Evolutionary conservation across 352 stramenopile genomes (phyloP).

Genomic region (Globisporangium spiculum): DNA sequence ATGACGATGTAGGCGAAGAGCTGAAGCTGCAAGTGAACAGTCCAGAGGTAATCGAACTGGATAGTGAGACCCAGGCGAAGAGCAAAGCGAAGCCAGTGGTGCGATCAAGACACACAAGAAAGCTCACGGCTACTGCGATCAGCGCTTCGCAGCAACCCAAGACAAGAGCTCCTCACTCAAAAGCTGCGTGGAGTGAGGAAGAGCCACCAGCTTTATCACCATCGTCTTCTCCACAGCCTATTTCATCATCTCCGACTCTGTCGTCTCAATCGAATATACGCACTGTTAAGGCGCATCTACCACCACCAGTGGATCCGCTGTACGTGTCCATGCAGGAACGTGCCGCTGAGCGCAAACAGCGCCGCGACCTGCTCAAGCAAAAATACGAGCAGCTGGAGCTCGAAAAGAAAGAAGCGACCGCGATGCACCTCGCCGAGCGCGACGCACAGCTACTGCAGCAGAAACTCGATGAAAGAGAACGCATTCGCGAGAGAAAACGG

Average conservation of each 20-base stretch:
- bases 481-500: conserved; percentile 36
- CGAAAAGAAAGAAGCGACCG: conserved; percentile 40
- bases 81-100: not conserved
- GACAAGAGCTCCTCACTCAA: not conserved
- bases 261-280: not conserved
- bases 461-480: conserved; percentile 36
- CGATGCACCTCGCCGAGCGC: conserved; percentile 36
- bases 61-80: not conserved
- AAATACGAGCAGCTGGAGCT: conserved; percentile 54
- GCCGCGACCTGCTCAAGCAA: conserved; percentile 44
- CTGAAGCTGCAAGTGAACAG: not conserved
- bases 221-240: too few relatives aligned
- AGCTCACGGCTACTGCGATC: too few relatives aligned
- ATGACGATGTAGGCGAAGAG: not conserved
- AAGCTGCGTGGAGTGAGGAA: not conserved
- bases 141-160: not conserved
- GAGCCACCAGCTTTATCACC: not conserved
- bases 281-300: not conserved
- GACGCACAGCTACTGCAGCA: conserved; percentile 37
- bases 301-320: conserved; percentile 31
- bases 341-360: conserved; percentile 47
- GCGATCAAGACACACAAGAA: not conserved
- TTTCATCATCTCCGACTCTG: not conserved
- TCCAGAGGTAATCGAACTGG: not conserved
- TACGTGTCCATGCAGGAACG: conserved; percentile 58